Percentiles rank a stretch among this genome's conserved stretches.
phyloP scores from a whole-genome alignment of 768 basidiomycete species.

The Phaeotremella skinneri region DNA sequence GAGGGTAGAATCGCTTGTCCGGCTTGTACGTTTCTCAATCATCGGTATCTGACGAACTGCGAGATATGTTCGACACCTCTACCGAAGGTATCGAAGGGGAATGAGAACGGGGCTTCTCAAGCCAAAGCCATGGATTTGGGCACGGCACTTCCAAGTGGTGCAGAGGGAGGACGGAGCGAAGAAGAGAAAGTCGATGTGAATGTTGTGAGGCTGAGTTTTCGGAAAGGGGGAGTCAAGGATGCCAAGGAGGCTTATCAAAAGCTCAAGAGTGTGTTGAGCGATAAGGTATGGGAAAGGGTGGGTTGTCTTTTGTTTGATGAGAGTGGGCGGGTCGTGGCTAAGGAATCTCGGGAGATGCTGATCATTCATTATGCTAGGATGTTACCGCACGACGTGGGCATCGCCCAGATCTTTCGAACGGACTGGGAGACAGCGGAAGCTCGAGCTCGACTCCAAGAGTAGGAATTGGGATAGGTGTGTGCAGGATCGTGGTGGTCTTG shows the following conservation, averaged over 20 bases:
- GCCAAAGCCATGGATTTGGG: no score
- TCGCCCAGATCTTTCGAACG: not conserved
- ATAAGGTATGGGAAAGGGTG: constrained; percentile 71
- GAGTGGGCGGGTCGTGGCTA: not conserved
- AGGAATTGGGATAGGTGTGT: constrained; percentile 57
- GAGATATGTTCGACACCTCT: constrained; percentile 82
- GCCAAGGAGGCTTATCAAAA: constrained; percentile 78
- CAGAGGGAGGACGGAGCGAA: not conserved
- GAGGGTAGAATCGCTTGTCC: constrained; percentile 64
- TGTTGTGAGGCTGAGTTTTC: constrained; percentile 78
- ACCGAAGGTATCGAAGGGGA: constrained; percentile 24
- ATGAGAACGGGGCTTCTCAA: not conserved
- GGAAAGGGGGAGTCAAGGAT: constrained; percentile 74
- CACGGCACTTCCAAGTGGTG: not conserved
- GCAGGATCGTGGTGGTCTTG: not conserved
- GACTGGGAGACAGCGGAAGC: not conserved
- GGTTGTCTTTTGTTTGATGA: not conserved
- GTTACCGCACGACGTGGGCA: not conserved
- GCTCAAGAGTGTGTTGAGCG: constrained; percentile 67
- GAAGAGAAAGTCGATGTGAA: constrained; percentile 15
- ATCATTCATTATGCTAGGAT: no score
- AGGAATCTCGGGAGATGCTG: no score
- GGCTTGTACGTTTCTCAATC: constrained; percentile 90
- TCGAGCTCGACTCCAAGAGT: constrained; percentile 48
- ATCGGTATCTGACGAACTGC: constrained; percentile 67